Percentiles rank a stretch among this genome's conserved stretches.
Conservation (phyloP, 257 asterid species). For the Solanum appendiculatum region DNA sequence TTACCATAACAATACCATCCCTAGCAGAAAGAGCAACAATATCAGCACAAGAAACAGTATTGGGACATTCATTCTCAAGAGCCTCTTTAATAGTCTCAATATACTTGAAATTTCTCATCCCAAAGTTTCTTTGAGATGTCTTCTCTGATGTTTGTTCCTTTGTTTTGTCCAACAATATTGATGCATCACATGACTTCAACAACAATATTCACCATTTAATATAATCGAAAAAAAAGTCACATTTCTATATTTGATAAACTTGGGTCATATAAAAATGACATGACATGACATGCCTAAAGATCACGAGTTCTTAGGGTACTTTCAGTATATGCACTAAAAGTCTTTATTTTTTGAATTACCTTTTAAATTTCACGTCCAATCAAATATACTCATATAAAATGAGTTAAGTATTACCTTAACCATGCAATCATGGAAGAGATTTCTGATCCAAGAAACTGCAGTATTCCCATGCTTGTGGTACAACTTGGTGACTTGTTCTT, state of each 20-base stretch:
- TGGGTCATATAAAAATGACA: background rate
- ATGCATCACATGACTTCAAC: conserved; percentile 80
- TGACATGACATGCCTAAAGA: background rate
- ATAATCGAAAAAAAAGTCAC: background rate
- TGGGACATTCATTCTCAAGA: conserved; percentile 58
- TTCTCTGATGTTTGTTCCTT: conserved; percentile 53
- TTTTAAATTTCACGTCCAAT: background rate
- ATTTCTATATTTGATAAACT: background rate
- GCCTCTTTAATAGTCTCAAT: conserved; percentile 49
- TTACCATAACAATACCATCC: conserved; percentile 62
- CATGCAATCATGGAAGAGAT: conserved; percentile 76
- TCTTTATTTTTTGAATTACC: background rate
- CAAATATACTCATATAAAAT: background rate
- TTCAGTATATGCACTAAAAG: background rate
- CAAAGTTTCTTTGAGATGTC: conserved; percentile 40
- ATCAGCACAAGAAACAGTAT: conserved; percentile 82
- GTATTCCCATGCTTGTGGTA: conserved; percentile 57
- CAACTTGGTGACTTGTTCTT: conserved; percentile 43
- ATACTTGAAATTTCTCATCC: conserved; percentile 71
- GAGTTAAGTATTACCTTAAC: conserved; percentile 34
- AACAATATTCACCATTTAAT: background rate
- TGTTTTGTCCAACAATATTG: conserved; percentile 42
- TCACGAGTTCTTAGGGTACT: background rate
- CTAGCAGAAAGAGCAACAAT: conserved; percentile 79
- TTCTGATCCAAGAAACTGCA: conserved; percentile 78